Evolutionary conservation across 1,284 basidiomycete species (phyloP), one percentile per base, ranked within the genome.

Genomic region (Leccinum griseonigrum): DNA sequence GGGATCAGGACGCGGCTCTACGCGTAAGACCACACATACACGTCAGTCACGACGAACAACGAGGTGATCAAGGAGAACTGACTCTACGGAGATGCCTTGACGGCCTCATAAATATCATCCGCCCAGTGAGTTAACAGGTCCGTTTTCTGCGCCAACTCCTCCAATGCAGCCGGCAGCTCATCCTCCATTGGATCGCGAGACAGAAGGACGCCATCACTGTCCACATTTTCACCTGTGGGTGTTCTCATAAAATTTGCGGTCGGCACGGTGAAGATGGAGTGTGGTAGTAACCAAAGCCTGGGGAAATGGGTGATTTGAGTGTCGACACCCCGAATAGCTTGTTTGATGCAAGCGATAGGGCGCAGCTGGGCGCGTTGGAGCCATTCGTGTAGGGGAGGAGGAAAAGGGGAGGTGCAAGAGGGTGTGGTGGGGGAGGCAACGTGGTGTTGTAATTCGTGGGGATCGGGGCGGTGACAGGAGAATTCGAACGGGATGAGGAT

Each of bases 111-210:
- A 84, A 95, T 93, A 74, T 91, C 87, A 75, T 98, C 96, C 38
- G 93, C 97, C 84, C 96, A 96, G 66, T 93, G 90, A 58, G 91
- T 91, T 59, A 98, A 78, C 40, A 97, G 94, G 65, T 93, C 91
- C 28, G 96, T 95, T 83, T 98, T 98, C 80, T 97, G 94, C 10
- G 95, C 96, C 0, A 95, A 77, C 65, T 97, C 92, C 72, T 98
- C 95, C 46, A 98, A 79, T 22, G 77, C 75, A 2, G 80, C 84
- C 10, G 98, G 78, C 9, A 98, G 76, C 61, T 86, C 85, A 62
- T 94, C 91, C 68, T 98, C 95, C 57, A 90, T 79, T 0, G 92
- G 88, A 68, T 96, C 91, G n/a, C 83, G 74, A 60, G 79, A 76
- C 10, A 61, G 71, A 4, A 58, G 58, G 8, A 53, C n/a, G 0